Evolutionary conservation across 495 filamentous ascomycete genomes (phyloP).

Genomic region (Aspergillus ostianus): DNA sequence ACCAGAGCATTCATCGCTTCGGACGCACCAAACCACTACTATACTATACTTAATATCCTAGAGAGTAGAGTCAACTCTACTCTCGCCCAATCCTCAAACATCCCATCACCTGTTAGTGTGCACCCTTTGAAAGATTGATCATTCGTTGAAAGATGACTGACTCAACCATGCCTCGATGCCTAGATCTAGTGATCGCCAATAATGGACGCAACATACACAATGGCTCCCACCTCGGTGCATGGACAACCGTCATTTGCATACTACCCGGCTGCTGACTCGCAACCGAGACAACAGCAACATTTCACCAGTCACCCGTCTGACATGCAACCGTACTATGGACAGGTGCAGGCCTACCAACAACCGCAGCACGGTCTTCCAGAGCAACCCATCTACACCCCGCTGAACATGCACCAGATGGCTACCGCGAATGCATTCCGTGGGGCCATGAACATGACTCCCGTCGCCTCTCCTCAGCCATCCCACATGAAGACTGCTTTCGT

Average conservation of each 20-base stretch:
- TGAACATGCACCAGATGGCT: constrained; percentile 75
- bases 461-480: constrained; percentile 74
- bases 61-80: constrained; percentile 15
- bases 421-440: constrained; percentile 58
- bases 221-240: constrained; percentile 50
- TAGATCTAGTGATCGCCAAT: constrained; percentile 17
- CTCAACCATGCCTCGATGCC: not conserved
- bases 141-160: not conserved
- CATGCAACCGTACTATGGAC: constrained; percentile 44
- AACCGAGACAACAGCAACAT: constrained; percentile 75
- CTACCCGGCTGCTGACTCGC: constrained; percentile 75
- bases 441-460: constrained; percentile 64
- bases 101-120: constrained; percentile 22
- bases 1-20: not conserved
- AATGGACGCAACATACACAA: constrained; percentile 60
- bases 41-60: constrained; percentile 22
- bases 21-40: constrained; percentile 9
- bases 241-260: constrained; percentile 86
- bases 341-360: constrained; percentile 41
- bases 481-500: constrained; percentile 74
- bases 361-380: constrained; percentile 34
- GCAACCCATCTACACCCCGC: constrained; percentile 44
- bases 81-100: constrained; percentile 10
- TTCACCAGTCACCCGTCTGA: constrained; percentile 73
- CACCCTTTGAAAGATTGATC: not conserved